A percentile compares a stretch with the other conserved stretches of the same genome.
These are phyloP conservation scores for Blastomyces gilchristii DNA, from an alignment of 2,329 filamentous ascomycete genomes.

Conservation along the genomic window DNA sequence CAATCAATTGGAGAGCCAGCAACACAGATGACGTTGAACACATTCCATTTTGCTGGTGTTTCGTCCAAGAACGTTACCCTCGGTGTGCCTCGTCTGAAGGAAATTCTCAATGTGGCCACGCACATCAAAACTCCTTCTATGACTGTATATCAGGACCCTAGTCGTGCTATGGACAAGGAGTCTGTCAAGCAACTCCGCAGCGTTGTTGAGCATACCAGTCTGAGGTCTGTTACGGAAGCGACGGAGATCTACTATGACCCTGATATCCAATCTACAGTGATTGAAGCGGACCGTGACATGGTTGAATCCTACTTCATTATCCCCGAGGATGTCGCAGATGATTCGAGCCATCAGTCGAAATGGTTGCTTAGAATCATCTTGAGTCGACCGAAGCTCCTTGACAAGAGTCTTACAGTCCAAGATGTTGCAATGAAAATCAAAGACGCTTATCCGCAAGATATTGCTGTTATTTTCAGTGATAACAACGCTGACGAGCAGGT, in stretches of 20 bases:
- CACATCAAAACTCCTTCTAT: constrained; percentile 99
- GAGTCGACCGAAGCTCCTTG: constrained; percentile 85
- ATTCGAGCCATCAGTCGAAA: constrained; percentile 62
- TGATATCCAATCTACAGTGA: constrained; percentile 72
- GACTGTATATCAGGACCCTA: constrained; percentile 70
- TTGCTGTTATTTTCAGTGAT: constrained; percentile 93
- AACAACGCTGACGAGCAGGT: constrained; percentile 95
- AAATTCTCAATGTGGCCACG: constrained; percentile 94
- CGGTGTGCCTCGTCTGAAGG: constrained; percentile 96
- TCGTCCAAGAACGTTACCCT: constrained; percentile 99
- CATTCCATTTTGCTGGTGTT: constrained; percentile 99
- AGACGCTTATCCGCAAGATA: constrained; percentile 70
- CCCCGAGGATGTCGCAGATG: constrained; percentile 65
- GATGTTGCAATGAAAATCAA: constrained; percentile 87
- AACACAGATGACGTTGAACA: constrained; percentile 98
- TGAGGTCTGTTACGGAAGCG: constrained; percentile 79
- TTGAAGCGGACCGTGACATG: constrained; percentile 82
- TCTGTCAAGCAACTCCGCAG: constrained; percentile 77
- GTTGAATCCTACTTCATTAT: constrained; percentile 96
- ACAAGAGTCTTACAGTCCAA: constrained; percentile 78
- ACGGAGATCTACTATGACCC: constrained; percentile 98
- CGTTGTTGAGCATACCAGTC: constrained; percentile 84
- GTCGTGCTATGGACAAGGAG: constrained; percentile 57
- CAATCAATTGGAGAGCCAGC: constrained; percentile 98
- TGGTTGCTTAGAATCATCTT: constrained; percentile 93